Conservation (phyloP, 805 yeast genomes). For the Sugiyamaella americana region DNA sequence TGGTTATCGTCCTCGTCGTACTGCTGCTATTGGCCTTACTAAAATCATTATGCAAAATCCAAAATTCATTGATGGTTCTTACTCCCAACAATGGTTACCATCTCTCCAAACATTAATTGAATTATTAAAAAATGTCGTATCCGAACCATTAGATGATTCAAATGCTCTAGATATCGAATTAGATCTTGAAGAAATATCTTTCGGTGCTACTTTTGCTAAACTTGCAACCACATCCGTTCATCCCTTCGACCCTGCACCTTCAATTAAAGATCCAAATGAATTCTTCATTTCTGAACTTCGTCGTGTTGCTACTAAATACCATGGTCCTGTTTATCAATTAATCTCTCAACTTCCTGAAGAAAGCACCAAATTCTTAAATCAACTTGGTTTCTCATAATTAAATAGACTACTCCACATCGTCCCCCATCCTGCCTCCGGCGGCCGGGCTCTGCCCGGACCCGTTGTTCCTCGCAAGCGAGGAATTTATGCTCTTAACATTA, state of each 20-base stretch:
- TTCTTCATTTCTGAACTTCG: conserved; percentile 23
- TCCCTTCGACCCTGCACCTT: conserved; percentile 65
- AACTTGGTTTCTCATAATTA: conserved; percentile 12
- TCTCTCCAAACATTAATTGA: conserved; percentile 42
- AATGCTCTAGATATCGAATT: conserved; percentile 26
- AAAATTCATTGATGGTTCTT: conserved; percentile 38
- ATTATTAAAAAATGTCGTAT: conserved; percentile 39
- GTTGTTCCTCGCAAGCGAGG: no score
- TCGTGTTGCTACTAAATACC: conserved; percentile 13
- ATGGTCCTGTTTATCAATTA: conserved; percentile 14
- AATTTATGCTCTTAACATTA: no score
- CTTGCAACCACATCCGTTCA: conserved; percentile 55
- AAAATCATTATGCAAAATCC: conserved; percentile 37
- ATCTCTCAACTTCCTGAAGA: conserved; percentile 17
- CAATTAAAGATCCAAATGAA: conserved; percentile 32
- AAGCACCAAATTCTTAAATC: conserved; percentile 12
- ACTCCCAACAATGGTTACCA: conserved; percentile 37
- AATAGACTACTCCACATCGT: no score
- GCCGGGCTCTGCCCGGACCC: no score
- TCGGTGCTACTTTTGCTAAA: conserved; percentile 81
- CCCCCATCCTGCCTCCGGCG: no score
- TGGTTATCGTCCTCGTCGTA: conserved; percentile 40
- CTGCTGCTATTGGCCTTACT: conserved; percentile 45
- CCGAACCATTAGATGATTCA: conserved; percentile 32
- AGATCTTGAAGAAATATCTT: conserved; percentile 67